Base-by-base conservation (phyloP, 495 filamentous ascomycete genomes). In the Hypoxylon trugodes region DNA sequence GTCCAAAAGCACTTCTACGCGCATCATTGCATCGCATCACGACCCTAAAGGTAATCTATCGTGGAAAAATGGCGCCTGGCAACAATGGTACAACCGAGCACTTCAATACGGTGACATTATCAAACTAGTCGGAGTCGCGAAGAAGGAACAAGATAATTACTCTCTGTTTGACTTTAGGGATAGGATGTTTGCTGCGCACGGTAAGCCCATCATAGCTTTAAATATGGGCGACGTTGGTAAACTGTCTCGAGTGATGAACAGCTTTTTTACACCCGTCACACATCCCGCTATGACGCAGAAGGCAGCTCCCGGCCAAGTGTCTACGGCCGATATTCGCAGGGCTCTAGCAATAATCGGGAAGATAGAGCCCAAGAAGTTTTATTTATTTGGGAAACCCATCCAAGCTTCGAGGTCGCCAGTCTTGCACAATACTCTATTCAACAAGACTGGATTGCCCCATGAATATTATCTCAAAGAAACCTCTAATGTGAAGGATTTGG, bases 11-110 rank as follows among this genome's bases (percentile, higher is more conserved):
- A 81, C 83, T 61, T 80, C 81, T 4, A 88, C 89, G 8, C 88
- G 86, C 62, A 90, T 99, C 70, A 95, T 99, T 58, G 93, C 95
- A 12, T 97, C 94, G 0, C 94, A 98, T 75, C 94, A 98, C 70
- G 95, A 98, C 72, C 90, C 93, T 8, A 73, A 86, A 57, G 88
- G 87, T 15, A 81, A 83, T 45, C 80, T 97, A 3, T 92, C 89
- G 1, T 99, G 95, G 95, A 84, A 78, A 65, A 93, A 94, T 69
- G 90, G 88, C 50, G 92, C 89, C 22, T 97, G 93, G 95, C 85
- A 92, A 46, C 82, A 85, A 35, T 89, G 83, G 78, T 96, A 93
- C 80, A 96, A 96, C 76, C 87, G 84, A 68, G 93, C 92, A 13
- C 78, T 96, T 22, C 87, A 91, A 60, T 89, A 89, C 66, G 96